Base-by-base conservation (phyloP, 306 rosid species). In the Casuarina glauca region DNA sequence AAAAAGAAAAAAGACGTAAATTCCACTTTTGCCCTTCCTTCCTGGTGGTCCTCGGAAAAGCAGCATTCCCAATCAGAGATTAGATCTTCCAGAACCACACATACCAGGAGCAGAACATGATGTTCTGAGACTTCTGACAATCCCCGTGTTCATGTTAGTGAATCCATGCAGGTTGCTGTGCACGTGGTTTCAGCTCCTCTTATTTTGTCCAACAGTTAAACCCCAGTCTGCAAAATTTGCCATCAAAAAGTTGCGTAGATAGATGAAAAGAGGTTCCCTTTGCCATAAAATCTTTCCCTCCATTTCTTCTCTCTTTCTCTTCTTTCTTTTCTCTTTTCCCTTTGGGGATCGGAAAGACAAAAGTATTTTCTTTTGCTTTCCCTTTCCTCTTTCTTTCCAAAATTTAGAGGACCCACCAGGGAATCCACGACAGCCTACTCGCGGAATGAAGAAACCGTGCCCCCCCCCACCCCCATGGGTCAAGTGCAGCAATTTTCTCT, bases 71-170 rank as follows among this genome's bases (percentile, higher is more conserved):
- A 26, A 26, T 26, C 32, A 26, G 54, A 76, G 83, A 78, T 82
- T 60, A 72, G 71, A 36, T 75, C 86, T 76, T 82, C 82, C 86
- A 78, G 85, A 82, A 70, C 81, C 86, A 55, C 76, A 81, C 82
- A 73, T 70, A 51, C 66, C 9, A 1, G 3, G 2, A 74, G 89
- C 83, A 78, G 85, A 77, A 77, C 87, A 70, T 76, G 80, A 78
- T 76, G 82, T 67, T 69, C 69, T 69, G 52, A 3, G 70, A 83
- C 69, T 80, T 85, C 79, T 62, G 64, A 73, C 51, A 73, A 26
- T 26, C 32, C 32, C 32, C 32, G 32, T 26, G 32, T 26, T 26
- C 32, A 26, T 26, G 32, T 26, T 26, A 26, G 32, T 26, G 32
- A 26, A 26, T 26, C 32, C 32, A 26, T 26, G 32, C 32, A 26